Conservation (phyloP, 1,139 yeast genomes). For the Yamadazyma sp. region DNA sequence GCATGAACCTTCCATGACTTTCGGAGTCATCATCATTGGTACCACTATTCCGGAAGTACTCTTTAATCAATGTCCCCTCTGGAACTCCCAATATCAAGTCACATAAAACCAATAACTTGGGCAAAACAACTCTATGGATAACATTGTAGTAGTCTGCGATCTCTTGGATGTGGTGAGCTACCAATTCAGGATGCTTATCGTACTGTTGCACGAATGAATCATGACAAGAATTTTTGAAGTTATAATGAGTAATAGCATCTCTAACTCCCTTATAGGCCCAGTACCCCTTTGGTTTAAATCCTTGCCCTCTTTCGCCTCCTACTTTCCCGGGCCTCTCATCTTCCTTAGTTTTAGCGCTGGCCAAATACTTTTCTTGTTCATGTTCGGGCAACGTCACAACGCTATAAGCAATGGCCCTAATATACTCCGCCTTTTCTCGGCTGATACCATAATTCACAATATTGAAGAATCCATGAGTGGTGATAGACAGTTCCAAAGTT, state of each 20-base stretch:
- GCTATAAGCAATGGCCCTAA: constrained; percentile 38
- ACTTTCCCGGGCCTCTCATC: constrained; percentile 22
- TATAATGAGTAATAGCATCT: constrained; percentile 44
- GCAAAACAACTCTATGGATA: constrained; percentile 34
- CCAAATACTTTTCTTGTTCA: constrained; percentile 36
- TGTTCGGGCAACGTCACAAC: constrained; percentile 42
- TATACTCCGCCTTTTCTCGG: constrained; percentile 25
- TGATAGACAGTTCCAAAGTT: constrained; percentile 34
- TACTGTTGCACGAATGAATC: constrained; percentile 21
- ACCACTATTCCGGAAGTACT: constrained; percentile 34
- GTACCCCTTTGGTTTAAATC: constrained; percentile 47
- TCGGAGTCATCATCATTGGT: constrained; percentile 23
- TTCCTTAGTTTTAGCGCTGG: constrained; percentile 37
- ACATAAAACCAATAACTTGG: constrained; percentile 33
- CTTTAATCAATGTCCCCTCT: constrained; percentile 38
- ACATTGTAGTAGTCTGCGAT: constrained; percentile 34
- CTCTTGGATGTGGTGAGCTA: constrained; percentile 33
- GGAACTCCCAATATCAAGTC: constrained; percentile 43
- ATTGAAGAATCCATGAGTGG: constrained; percentile 47
- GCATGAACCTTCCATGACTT: constrained; percentile 44
- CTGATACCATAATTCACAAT: constrained; percentile 38
- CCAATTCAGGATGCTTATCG: constrained; percentile 37
- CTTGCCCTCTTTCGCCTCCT: constrained; percentile 49
- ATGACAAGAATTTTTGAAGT: constrained; percentile 35
- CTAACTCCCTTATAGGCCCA: constrained; percentile 44